phyloP scores from a whole-genome alignment of 2,329 filamentous ascomycete genomes.

The Trichoderma sp. region DNA sequence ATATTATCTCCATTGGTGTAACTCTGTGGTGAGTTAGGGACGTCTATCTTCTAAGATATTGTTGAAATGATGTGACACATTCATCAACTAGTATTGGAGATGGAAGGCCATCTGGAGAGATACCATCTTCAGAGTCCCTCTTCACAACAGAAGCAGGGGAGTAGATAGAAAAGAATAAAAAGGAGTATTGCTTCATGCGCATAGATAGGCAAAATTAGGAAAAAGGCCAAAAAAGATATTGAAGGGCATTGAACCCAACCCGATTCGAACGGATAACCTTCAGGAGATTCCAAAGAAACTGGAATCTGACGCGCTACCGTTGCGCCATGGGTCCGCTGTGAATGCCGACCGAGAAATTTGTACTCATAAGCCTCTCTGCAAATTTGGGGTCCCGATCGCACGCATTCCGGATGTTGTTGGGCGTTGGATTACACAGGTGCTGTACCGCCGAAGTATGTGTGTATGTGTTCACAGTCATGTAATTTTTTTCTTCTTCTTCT shows the following conservation, averaged over 20 bases:
- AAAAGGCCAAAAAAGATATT: not conserved
- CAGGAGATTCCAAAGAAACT: constrained; percentile 9
- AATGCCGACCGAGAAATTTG: not conserved
- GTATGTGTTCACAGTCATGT: too few relatives aligned
- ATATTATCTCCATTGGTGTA: fast-evolving
- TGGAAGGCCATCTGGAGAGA: fast-evolving
- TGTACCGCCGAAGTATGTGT: too few relatives aligned
- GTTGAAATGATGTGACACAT: not conserved
- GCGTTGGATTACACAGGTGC: too few relatives aligned
- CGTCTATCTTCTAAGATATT: not conserved
- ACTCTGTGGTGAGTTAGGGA: fast-evolving
- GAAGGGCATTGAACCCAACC: constrained; percentile 19
- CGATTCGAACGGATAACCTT: constrained; percentile 19
- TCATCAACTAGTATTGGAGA: not conserved
- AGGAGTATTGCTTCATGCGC: not conserved
- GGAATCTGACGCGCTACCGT: constrained; percentile 19
- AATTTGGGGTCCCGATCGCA: not conserved
- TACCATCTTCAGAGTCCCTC: fast-evolving
- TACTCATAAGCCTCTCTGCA: not conserved
- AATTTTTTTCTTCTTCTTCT: too few relatives aligned
- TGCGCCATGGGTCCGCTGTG: constrained; percentile 18
- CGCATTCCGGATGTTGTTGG: too few relatives aligned
- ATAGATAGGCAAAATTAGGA: not conserved
- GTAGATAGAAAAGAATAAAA: too few relatives aligned
- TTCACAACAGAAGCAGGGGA: too few relatives aligned